Percentiles rank a stretch among this genome's conserved stretches.
Evolutionary conservation across 345 rosid genomes (phyloP).

Genomic region (Hibiscus syriacus): DNA sequence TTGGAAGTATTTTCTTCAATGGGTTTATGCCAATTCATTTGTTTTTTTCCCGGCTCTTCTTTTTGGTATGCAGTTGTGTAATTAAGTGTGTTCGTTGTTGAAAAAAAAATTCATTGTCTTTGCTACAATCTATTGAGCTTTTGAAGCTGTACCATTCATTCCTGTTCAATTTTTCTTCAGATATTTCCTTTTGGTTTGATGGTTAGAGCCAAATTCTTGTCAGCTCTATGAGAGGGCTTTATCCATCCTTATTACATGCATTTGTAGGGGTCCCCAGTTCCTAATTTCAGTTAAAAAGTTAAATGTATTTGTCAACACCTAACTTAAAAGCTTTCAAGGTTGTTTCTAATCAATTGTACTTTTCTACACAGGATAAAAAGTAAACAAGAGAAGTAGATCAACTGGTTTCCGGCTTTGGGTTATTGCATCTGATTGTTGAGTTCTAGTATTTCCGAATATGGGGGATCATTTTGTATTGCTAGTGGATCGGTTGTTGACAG

Average conservation of each 20-base stretch:
- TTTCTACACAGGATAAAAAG: slow-evolving; percentile 18
- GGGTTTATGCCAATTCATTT: slow-evolving; percentile 21
- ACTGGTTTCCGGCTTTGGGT: slow-evolving; percentile 7
- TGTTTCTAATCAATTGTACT: neutral
- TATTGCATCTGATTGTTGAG: slow-evolving; percentile 3
- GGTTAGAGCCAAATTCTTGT: slow-evolving; percentile 2
- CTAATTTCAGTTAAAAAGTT: slow-evolving; percentile 4
- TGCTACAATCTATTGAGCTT: slow-evolving; percentile 8
- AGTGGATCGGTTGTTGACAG: slow-evolving; percentile 81
- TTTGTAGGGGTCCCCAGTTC: neutral
- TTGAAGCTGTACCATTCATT: neutral
- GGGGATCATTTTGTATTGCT: slow-evolving; percentile 91
- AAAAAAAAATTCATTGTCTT: neutral
- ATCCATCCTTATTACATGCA: slow-evolving; percentile 8
- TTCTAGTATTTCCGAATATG: slow-evolving; percentile 29
- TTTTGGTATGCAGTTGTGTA: slow-evolving; percentile 7
- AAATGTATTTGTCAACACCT: neutral
- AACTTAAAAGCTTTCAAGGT: neutral
- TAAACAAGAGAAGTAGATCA: slow-evolving; percentile 17
- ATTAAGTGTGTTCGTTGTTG: neutral
- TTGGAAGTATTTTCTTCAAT: slow-evolving; percentile 16
- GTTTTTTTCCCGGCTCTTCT: slow-evolving; percentile 2
- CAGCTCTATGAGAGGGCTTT: neutral
- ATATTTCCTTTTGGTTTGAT: neutral
- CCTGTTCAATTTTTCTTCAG: neutral